Percentiles rank a stretch among this genome's conserved stretches.
Evolutionary conservation across 2,329 filamentous ascomycete genomes (phyloP).

Genomic region (Sporothrix brasiliensis): DNA sequence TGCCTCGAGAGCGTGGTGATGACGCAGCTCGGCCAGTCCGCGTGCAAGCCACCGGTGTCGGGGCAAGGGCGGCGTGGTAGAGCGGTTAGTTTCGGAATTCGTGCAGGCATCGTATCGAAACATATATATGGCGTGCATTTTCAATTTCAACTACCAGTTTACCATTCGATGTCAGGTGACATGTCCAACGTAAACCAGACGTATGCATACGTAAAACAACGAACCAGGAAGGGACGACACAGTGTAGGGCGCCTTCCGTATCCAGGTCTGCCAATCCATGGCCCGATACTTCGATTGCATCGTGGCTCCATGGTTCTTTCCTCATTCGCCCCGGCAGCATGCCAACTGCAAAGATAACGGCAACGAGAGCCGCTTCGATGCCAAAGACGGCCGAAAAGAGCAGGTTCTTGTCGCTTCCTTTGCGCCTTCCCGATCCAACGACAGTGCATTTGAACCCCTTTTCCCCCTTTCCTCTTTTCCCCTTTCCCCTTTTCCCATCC

Average conservation of each 20-base stretch:
- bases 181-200: too few species aligned
- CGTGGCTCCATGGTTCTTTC: background rate
- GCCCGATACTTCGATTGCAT: too few species aligned
- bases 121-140: too few species aligned
- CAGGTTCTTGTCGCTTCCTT: background rate
- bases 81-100: constrained; percentile 31
- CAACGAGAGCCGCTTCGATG: constrained; percentile 18
- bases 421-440: background rate
- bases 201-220: too few species aligned
- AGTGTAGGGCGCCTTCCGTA: too few species aligned
- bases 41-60: constrained; percentile 43
- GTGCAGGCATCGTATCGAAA: constrained; percentile 28
- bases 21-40: constrained; percentile 47
- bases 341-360: constrained; percentile 12
- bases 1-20: constrained; percentile 45
- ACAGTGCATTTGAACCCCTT: background rate
- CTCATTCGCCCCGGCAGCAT: background rate
- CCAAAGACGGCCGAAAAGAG: constrained; percentile 25
- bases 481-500: too few species aligned
- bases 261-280: too few species aligned
- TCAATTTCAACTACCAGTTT: too few species aligned
- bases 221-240: too few species aligned
- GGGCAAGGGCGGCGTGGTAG: constrained; percentile 37
- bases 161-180: too few species aligned
- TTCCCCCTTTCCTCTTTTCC: too few species aligned